Conservation (phyloP, 805 yeast species). For the Priceomyces medius region DNA sequence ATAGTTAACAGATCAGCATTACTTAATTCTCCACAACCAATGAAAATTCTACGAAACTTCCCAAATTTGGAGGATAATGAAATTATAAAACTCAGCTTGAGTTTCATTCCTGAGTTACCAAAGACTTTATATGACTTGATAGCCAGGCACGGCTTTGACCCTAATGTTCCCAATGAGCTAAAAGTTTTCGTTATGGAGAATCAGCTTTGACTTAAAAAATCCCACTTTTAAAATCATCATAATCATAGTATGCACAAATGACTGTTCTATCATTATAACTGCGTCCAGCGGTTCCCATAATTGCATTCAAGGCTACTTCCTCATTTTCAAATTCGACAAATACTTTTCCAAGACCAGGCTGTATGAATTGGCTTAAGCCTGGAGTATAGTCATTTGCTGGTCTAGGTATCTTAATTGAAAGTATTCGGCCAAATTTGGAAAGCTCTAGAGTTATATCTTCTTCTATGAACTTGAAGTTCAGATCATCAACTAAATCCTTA, state of each 20-base stretch:
- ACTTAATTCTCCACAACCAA: constrained; percentile 64
- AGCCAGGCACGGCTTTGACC: constrained; percentile 62
- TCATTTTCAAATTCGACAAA: constrained; percentile 61
- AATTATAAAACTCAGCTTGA: constrained; percentile 73
- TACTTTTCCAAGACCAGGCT: constrained; percentile 68
- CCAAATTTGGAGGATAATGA: constrained; percentile 72
- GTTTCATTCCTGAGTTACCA: constrained; percentile 76
- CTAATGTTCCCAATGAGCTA: constrained; percentile 35
- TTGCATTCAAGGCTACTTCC: constrained; percentile 54
- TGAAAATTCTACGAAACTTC: constrained; percentile 68
- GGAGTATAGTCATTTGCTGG: constrained; percentile 52
- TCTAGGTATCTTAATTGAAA: constrained; percentile 58
- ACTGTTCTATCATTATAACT: constrained; percentile 68
- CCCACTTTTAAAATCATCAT: constrained; percentile 53
- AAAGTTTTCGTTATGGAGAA: constrained; percentile 18
- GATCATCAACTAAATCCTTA: constrained; percentile 57
- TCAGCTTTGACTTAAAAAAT: constrained; percentile 17
- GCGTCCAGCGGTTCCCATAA: constrained; percentile 62
- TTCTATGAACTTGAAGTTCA: constrained; percentile 46
- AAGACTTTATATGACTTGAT: constrained; percentile 60
- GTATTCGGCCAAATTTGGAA: constrained; percentile 50
- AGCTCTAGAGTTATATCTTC: constrained; percentile 54
- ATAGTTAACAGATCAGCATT: constrained; percentile 64
- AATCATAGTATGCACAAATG: constrained; percentile 60
- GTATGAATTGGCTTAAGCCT: constrained; percentile 35